Evolutionary conservation across 768 basidiomycete genomes (phyloP).

Genomic region (Candolleomyces efflorescens): DNA sequence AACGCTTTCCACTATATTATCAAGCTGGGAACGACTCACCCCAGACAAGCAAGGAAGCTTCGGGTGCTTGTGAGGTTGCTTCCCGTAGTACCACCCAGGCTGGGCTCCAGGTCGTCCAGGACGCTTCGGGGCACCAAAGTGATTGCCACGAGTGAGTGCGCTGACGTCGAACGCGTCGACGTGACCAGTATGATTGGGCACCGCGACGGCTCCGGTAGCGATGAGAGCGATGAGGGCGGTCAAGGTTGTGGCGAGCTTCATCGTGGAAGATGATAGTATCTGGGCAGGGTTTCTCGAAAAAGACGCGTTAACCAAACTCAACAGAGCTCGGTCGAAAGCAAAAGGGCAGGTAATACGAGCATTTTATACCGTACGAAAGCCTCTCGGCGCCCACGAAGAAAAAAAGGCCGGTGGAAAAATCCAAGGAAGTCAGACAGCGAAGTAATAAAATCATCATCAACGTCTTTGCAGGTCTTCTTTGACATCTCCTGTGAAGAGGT

Average conservation of each 20-base stretch:
- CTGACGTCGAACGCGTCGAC: constrained; percentile 15
- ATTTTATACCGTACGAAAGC: too few species aligned
- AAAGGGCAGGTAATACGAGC: too few species aligned
- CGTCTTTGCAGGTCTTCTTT: too few species aligned
- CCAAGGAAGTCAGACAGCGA: too few species aligned
- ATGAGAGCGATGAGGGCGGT: neutral
- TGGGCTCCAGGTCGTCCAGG: constrained; percentile 29
- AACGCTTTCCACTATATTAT: neutral
- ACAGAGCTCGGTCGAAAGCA: neutral
- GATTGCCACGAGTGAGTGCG: constrained; percentile 9
- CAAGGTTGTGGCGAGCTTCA: neutral
- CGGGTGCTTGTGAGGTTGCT: constrained; percentile 22
- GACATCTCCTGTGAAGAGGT: too few species aligned
- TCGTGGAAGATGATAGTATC: neutral
- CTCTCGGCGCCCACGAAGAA: too few species aligned
- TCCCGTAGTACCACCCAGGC: constrained; percentile 43
- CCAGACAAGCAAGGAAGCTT: constrained; percentile 27
- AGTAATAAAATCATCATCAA: too few species aligned
- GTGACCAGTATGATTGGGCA: neutral
- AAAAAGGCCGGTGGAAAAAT: too few species aligned
- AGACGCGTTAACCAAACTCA: neutral
- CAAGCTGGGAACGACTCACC: constrained; percentile 15
- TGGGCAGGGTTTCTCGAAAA: neutral
- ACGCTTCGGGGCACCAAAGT: constrained; percentile 32
- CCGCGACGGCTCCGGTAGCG: neutral